These are phyloP conservation scores for Saccharum officinarum DNA, from an alignment of 176 grass and related monocot species.

Conservation along the genomic window DNA sequence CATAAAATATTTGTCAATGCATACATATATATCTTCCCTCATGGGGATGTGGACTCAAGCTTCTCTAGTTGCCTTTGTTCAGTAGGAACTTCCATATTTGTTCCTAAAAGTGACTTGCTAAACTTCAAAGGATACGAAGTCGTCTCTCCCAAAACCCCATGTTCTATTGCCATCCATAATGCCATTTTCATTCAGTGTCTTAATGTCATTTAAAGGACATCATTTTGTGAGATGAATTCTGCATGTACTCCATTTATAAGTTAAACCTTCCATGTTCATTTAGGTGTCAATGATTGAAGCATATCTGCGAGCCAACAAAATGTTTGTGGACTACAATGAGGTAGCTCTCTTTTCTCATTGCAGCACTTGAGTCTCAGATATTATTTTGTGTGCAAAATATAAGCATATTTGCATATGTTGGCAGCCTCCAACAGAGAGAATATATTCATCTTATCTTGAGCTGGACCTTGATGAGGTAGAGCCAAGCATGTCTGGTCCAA, in stretches of 20 bases:
- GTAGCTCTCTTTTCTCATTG: conserved; percentile 31
- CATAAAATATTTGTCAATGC: conserved; percentile 10
- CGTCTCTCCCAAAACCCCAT: not conserved
- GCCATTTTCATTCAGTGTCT: not conserved
- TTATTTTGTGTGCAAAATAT: not conserved
- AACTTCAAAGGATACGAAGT: not conserved
- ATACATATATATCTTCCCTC: not conserved
- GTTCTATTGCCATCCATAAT: not conserved
- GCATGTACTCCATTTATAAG: not conserved
- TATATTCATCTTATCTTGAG: conserved; percentile 91
- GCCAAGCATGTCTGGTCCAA: conserved; percentile 83
- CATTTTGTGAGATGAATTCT: not conserved
- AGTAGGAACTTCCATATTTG: not conserved
- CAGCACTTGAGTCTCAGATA: not conserved
- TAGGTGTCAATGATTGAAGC: conserved; percentile 97
- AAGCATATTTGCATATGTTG: conserved; percentile 20
- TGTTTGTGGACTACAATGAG: conserved; percentile 92
- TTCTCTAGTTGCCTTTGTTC: not conserved
- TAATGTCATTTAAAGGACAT: not conserved
- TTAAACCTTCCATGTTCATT: conserved; percentile 20
- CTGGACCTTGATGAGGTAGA: conserved; percentile 76
- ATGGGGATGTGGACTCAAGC: not conserved
- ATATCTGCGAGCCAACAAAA: conserved; percentile 83
- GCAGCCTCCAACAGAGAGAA: conserved; percentile 71
- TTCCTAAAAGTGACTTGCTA: not conserved